These are phyloP conservation scores for Sarocladiaceae sp. DNA, from an alignment of 2,329 filamentous ascomycete species.

Conservation along the genomic window DNA sequence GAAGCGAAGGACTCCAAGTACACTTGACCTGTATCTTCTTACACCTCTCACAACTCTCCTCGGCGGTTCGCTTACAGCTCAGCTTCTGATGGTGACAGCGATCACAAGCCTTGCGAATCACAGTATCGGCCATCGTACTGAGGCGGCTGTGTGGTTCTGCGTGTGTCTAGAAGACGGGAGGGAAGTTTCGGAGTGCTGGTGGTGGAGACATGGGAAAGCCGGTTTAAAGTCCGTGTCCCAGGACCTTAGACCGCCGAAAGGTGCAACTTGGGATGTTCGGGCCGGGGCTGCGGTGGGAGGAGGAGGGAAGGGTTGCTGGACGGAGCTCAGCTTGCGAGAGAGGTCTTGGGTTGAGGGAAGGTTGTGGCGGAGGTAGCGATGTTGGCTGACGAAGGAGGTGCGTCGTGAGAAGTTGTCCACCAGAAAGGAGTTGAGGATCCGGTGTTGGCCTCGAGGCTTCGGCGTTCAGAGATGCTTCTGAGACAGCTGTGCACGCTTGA, in stretches of 20 bases:
- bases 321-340: not conserved
- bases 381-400: not conserved
- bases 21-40: conserved; percentile 36
- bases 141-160: not conserved
- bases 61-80: conserved; percentile 37
- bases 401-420: not conserved
- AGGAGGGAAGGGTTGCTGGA: not conserved
- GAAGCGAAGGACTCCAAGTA: conserved; percentile 39
- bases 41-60: conserved; percentile 38
- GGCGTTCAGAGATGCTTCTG: conserved; percentile 1
- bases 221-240: conserved; percentile 17
- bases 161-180: not conserved
- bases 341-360: not conserved
- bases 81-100: conserved; percentile 43
- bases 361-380: not conserved
- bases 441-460: not conserved
- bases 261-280: conserved; percentile 4
- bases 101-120: conserved; percentile 41
- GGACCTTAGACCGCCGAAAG: conserved; percentile 2
- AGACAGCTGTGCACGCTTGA: conserved; percentile 1
- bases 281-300: not conserved
- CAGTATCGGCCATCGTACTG: conserved; percentile 30
- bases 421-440: not conserved
- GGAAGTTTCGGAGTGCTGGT: conserved; percentile 16
- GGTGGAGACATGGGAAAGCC: conserved; percentile 21